Conservation (phyloP, 345 rosid genomes). For the Citrus sinensis region DNA sequence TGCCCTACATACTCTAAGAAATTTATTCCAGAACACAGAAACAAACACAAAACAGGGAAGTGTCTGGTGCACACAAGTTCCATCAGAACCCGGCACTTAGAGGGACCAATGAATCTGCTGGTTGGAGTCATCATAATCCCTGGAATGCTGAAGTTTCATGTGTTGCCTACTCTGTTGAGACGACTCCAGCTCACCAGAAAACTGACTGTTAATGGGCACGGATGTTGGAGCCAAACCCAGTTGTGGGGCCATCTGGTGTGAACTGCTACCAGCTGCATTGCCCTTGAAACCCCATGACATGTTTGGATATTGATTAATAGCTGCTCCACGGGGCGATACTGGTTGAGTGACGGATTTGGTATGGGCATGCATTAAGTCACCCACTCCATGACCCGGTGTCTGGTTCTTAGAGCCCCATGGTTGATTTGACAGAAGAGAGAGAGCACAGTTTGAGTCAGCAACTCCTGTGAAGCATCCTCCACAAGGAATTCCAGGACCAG, state of each 20-base stretch:
- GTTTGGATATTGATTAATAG: slow-evolving; percentile 42
- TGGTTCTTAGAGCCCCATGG: slow-evolving; percentile 50
- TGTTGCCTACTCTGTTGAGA: slow-evolving; percentile 53
- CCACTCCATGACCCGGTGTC: slow-evolving; percentile 33
- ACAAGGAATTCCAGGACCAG: slow-evolving; percentile 46
- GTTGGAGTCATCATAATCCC: slow-evolving; percentile 55
- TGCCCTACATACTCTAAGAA: neutral
- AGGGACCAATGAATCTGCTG: slow-evolving; percentile 75
- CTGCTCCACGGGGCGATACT: slow-evolving; percentile 36
- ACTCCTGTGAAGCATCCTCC: slow-evolving; percentile 70
- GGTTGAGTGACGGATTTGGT: slow-evolving; percentile 50
- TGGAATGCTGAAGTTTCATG: slow-evolving; percentile 51
- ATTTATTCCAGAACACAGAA: neutral
- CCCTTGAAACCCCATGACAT: slow-evolving; percentile 58
- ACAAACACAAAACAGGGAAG: neutral
- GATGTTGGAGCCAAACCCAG: slow-evolving; percentile 49
- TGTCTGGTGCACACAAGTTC: neutral
- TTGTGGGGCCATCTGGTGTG: slow-evolving; percentile 39
- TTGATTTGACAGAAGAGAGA: slow-evolving; percentile 99
- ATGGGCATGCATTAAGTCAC: slow-evolving; percentile 34
- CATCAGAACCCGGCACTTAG: slow-evolving; percentile 17
- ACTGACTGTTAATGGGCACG: slow-evolving; percentile 38
- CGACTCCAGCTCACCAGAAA: slow-evolving; percentile 46
- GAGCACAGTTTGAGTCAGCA: slow-evolving; percentile 84
- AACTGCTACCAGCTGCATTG: slow-evolving; percentile 31